Evolutionary conservation across 345 rosid species (phyloP), one percentile per base, ranked within the genome.

Genomic region (Hibiscus tridactylites): DNA sequence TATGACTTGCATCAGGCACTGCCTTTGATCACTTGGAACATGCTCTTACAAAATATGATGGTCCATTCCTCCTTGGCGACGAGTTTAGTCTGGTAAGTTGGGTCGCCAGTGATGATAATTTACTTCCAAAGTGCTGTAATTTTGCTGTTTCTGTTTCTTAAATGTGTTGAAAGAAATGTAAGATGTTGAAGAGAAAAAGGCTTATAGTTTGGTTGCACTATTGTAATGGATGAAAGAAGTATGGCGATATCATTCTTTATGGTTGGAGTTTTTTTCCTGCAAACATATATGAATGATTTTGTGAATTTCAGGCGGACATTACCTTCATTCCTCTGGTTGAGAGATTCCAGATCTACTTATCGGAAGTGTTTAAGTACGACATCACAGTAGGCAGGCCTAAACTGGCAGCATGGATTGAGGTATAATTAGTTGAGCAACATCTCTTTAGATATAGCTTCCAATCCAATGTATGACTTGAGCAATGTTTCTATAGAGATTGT

Each of bases 41-140:
- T 70, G 82, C 90, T 72, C 83, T 90, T 65, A 70, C 78, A 1
- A 94, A 83, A 57, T 90, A 86, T 44, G 85, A 83, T 29, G 97
- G 98, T 0, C 92, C 98, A 6, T 91, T 90, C 88, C 87, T 94
- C 82, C 96, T 91, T 46, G 95, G 97, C 37, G 91, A 94, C 37
- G 87, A 85, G 73, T 75, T 86, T 68, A 90, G 96, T 78, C 79
- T 84, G 91, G 97, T 91, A 82, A 71, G 82, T 56, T 65, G 52
- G 33, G 31, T 59, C 52, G 35, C 28, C 54, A 46, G 17, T 73
- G 46, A 44, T 65, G 26, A 63, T 61, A 3, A 54, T 15, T 29
- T 60, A 13, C 50, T 49, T 8, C 26, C 21, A 4, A 3, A 12
- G 39, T 52, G 10, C 72, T 47, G 37, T 50, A 66, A 46, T 21